Evolutionary conservation across 2,329 filamentous ascomycete genomes (phyloP).

Genomic region (Zalaria sp.): DNA sequence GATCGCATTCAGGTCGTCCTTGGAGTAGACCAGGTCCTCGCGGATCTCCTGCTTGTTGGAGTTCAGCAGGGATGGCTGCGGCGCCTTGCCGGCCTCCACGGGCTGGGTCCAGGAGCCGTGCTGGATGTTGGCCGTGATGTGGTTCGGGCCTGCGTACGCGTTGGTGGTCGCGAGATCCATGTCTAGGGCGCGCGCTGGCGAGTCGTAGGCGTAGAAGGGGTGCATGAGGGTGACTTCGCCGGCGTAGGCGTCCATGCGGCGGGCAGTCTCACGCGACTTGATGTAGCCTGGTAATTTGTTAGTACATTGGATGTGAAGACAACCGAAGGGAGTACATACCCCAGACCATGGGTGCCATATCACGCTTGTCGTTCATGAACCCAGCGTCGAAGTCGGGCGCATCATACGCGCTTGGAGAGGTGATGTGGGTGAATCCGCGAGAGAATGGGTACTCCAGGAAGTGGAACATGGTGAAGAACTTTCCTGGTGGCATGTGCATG

Average conservation of each 20-base stretch:
- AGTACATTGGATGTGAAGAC: conserved; percentile 28
- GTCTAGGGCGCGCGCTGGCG: conserved; percentile 54
- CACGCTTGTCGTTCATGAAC: conserved; percentile 75
- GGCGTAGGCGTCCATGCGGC: conserved; percentile 64
- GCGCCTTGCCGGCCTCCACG: conserved; percentile 38
- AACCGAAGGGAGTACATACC: background rate
- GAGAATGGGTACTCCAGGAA: conserved; percentile 69
- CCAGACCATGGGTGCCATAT: conserved; percentile 59
- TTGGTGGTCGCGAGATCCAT: conserved; percentile 65
- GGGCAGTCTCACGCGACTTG: conserved; percentile 66
- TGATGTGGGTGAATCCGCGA: conserved; percentile 57
- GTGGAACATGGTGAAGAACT: conserved; percentile 76
- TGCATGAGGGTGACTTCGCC: conserved; percentile 56
- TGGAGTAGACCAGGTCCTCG: conserved; percentile 52
- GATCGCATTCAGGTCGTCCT: conserved; percentile 47
- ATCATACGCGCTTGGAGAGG: conserved; percentile 55
- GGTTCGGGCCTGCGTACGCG: conserved; percentile 57
- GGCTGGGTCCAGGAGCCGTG: conserved; percentile 54
- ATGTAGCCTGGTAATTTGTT: conserved; percentile 54
- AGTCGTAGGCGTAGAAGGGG: conserved; percentile 59
- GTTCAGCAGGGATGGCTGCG: conserved; percentile 41
- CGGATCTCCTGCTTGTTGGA: conserved; percentile 47
- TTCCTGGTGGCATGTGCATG: conserved; percentile 54
- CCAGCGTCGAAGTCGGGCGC: conserved; percentile 32
- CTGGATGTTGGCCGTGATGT: conserved; percentile 56